phyloP scores from a whole-genome alignment of 306 rosid species.

The Pachyrhizus erosus region DNA sequence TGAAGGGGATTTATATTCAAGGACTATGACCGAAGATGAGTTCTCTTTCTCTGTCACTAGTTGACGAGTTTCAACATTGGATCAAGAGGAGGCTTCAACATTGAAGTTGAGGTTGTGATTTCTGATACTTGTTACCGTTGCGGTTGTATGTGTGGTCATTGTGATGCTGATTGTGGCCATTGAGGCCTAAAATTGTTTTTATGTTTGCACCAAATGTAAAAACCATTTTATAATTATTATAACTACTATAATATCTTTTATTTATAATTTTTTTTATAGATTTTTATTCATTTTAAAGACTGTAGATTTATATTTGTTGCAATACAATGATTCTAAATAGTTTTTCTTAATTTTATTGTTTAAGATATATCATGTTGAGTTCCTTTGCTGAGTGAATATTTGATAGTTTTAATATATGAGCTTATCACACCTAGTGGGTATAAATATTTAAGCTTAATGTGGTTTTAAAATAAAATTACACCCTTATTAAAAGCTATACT shows the following conservation, averaged over 20 bases:
- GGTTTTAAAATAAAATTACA: too few relatives aligned
- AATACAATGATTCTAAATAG: background rate
- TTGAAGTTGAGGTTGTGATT: background rate
- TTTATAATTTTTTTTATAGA: background rate
- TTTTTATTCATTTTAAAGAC: background rate
- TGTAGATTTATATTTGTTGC: background rate
- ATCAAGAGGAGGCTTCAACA: background rate
- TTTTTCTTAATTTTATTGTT: too few relatives aligned
- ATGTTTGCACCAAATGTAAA: background rate
- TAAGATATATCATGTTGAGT: too few relatives aligned
- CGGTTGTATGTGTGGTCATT: background rate
- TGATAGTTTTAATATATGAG: too few relatives aligned
- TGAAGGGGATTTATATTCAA: conserved; percentile 63
- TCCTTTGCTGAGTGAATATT: too few relatives aligned
- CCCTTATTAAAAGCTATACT: too few relatives aligned
- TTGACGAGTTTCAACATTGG: background rate
- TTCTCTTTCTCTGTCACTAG: conserved; percentile 50
- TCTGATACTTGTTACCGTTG: background rate
- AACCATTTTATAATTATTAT: background rate
- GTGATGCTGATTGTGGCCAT: background rate
- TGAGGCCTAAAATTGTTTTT: background rate
- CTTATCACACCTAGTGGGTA: too few relatives aligned
- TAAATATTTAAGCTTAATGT: too few relatives aligned
- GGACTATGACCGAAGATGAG: conserved; percentile 58
- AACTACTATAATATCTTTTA: background rate